These are phyloP conservation scores for Salix exigua DNA, from an alignment of 345 rosid species.

Conservation along the genomic window DNA sequence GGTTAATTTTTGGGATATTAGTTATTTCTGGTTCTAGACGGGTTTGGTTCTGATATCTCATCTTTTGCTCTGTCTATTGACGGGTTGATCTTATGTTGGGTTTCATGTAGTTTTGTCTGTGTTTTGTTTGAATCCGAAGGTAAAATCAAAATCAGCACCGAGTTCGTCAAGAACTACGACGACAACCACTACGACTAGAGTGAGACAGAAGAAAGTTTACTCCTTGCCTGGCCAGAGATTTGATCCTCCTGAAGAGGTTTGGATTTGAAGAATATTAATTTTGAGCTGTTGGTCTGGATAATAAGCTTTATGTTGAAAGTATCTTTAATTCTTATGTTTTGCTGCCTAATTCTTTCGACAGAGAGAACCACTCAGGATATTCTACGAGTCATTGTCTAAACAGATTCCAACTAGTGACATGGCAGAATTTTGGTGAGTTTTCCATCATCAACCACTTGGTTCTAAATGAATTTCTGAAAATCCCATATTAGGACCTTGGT, in stretches of 20 bases:
- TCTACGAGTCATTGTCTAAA: conserved; percentile 76
- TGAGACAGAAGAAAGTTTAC: conserved; percentile 83
- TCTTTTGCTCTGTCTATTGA: neutral
- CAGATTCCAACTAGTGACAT: conserved; percentile 88
- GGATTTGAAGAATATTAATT: conserved; percentile 4
- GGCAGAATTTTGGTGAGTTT: conserved; percentile 89
- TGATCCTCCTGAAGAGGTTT: conserved; percentile 92
- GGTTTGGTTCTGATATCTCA: conserved; percentile 5
- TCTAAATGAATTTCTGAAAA: neutral
- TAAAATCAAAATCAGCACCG: conserved; percentile 42
- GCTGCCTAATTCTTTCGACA: conserved; percentile 26
- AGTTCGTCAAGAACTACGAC: conserved; percentile 47
- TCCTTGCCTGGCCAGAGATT: conserved; percentile 76
- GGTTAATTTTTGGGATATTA: neutral
- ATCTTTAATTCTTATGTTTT: neutral
- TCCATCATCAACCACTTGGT: conserved; percentile 1
- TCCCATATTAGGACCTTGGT: neutral
- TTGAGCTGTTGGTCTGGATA: conserved; percentile 4
- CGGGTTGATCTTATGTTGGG: neutral
- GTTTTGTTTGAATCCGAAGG: conserved; percentile 42
- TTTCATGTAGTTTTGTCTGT: conserved; percentile 20
- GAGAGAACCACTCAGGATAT: conserved; percentile 95
- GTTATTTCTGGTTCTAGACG: conserved; percentile 1
- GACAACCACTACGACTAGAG: conserved; percentile 47
- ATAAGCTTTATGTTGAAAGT: neutral